Evolutionary conservation across 805 yeast genomes (phyloP), one percentile per base, ranked within the genome.

Genomic region (Jamesozyma rosinii): DNA sequence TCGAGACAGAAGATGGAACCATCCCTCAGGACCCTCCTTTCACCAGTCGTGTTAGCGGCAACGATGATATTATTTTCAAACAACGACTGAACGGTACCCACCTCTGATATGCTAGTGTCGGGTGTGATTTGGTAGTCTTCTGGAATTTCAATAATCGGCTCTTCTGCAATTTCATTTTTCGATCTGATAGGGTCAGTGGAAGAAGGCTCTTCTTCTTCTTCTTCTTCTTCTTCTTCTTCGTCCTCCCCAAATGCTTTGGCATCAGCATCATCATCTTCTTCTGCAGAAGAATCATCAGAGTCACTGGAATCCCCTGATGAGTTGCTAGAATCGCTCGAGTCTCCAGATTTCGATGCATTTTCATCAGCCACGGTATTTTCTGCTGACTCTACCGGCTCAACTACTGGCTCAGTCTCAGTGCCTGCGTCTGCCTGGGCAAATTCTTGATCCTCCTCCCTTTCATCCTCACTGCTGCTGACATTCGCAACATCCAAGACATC

Each of bases 1-100:
- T 77, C 81, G 37, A 88, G 73, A 55, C 95, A 86, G 3, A 90
- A 70, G 0, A 90, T 68, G 0, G 95, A 81, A 14, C 81, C 82
- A 42, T 87, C 97, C 50, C 80, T 83, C 30, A 90, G 68, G 2
- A 88, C 83, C 35, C 89, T 68, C 57, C 79, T 83, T 55, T 92
- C 97, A 11, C 94, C 97, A 2, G 96, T 84, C 1, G 71, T 62
- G 13, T 65, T 64, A 0, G 95, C 92, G 52, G 78, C 77, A 20
- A 92, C 69, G 5, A 92, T 74, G 1, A 83, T 74, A 44, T 83
- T 80, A 42, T 70, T 72, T 35, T 87, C 95, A 6, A 86, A 88
- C 9, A 83, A 66, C 0, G 81, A 79, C 9, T 73, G 71, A 5
- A 90, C 67, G 5, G 66, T 68, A 2, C 98, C 98, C 17, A 88